Base-by-base conservation (phyloP, 768 basidiomycete species). In the Ramaria sp. region DNA sequence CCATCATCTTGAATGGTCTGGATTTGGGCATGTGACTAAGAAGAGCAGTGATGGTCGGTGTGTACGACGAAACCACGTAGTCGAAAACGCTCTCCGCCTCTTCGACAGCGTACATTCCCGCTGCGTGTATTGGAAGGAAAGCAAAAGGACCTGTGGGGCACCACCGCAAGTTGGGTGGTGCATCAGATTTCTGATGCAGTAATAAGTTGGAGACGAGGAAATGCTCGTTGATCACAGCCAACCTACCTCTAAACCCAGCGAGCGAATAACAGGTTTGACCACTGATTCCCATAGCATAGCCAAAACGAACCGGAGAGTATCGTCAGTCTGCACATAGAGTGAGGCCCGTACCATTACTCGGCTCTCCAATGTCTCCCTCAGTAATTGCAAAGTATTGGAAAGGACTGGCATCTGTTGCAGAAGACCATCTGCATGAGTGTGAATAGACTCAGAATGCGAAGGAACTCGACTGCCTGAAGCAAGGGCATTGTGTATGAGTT, bases 111-210 rank as follows among this genome's bases (percentile, higher is more conserved):
- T 73, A 73, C 4, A 63, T 63, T 3, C 69, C 67, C 37, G 75
- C 74, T 2, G 72, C 73, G 24, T 75, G 75, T 12, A 76, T 63
- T 1, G 74, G 74, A 50, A 75, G 59, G 22, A 69, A 68, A 2
- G 70, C 30, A 59, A 75, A 69, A 12, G 43, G 59, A 4, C 70
- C 68, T 13, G 71, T 68, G 1, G 67, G 66, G 34, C 68, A 72
- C 71, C 71, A 71, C 62, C 60, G 57, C 6, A 63, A 9, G n/a
- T 7, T 19, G 12, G 13, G 24, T n/a, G 54, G 43, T 19, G 43
- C 41, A 19, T 54, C 58, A 43, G 57, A 24, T 17, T 57, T 43
- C 34, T 37, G 10, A 27, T 3, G 13, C 9, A 37, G 13, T 37
- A 10, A 7, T 37, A 7, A 37, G 34, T 13, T 37, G 3, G 13